A percentile compares a stretch with the other conserved stretches of the same genome.
phyloP scores from a whole-genome alignment of 129 eudicot genomes.

The Cynara cardunculus region DNA sequence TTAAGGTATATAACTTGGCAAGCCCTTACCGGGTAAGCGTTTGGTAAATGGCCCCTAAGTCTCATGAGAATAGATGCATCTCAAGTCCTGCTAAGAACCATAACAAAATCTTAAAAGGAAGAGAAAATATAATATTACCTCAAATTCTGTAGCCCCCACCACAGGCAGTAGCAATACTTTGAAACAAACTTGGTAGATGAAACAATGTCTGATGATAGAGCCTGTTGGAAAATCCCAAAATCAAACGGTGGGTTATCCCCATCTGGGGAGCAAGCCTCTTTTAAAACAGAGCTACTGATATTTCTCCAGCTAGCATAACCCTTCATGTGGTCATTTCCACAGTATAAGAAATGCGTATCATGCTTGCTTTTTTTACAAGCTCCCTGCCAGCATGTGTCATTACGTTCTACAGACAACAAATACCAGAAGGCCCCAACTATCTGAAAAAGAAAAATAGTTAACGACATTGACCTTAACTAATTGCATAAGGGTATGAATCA shows the following conservation, averaged over 20 bases:
- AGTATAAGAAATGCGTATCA: conserved; percentile 60
- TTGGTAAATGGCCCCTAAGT: too few relatives aligned
- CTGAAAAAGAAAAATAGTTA: conserved; percentile 40
- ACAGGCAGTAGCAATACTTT: conserved; percentile 87
- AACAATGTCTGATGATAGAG: conserved; percentile 74
- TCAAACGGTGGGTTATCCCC: conserved; percentile 72
- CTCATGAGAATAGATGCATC: not conserved
- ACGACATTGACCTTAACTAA: not conserved
- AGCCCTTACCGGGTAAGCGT: too few relatives aligned
- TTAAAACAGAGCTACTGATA: conserved; percentile 50
- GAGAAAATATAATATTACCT: conserved; percentile 41
- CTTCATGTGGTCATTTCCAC: conserved; percentile 63
- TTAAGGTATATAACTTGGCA: too few relatives aligned
- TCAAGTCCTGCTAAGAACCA: not conserved
- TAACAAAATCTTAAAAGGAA: not conserved
- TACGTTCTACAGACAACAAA: conserved; percentile 76
- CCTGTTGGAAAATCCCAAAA: conserved; percentile 87
- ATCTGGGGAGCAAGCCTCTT: conserved; percentile 42
- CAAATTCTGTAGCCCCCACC: conserved; percentile 99
- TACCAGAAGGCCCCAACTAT: conserved; percentile 98
- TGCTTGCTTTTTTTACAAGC: conserved; percentile 51
- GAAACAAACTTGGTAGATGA: conserved; percentile 60
- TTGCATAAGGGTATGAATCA: not conserved
- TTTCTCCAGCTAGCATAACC: conserved; percentile 54
- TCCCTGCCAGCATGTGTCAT: conserved; percentile 82